Evolutionary conservation across 768 basidiomycete species (phyloP), one percentile per base, ranked within the genome.

Genomic region (Serendipita sp.): DNA sequence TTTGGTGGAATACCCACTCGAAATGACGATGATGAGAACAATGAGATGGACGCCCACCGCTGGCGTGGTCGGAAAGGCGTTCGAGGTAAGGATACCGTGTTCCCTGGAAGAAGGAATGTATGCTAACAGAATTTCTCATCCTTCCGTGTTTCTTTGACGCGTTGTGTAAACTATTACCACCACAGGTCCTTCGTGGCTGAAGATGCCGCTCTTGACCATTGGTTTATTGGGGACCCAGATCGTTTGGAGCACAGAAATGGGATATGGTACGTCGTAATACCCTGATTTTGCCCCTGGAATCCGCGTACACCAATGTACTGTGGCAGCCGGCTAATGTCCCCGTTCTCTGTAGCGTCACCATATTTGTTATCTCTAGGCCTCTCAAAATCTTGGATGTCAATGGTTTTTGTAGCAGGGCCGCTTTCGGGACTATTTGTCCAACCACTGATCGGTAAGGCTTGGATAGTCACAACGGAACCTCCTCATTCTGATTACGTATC

Each of bases 191-290:
- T 67, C 70, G 66, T 89, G 84, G 83, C 71, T 80, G 0, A 83
- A 81, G 55, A 73, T 88, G 31, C 86, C 88, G 0, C 77, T 79
- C 2, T 73, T 95, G 44, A 94, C 91, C 0, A 69, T 92, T 4
- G 87, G 90, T 0, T 74, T 94, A 62, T 73, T 91, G 2, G 93
- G 93, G 3, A 84, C 94, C 0, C 88, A 91, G 72, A 83, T 91
- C 66, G 82, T 95, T 52, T 96, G 94, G 94, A 87, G 87, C 1
- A 86, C 95, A 11, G 93, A 96, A 70, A 93, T 96, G 90, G 86
- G 89, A 0, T 93, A 95, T 66, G 91, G 88, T 75, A 63, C 40
- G 69, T 60, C 10, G 55, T 33, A 23, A 23, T 23, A 23, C 23
- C 23, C 23, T 1, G 23, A 23, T 1, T 23, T 1, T 23, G 23